These are phyloP conservation scores for Phaseolus coccineus DNA, from an alignment of 331 rosid species.

Conservation along the genomic window DNA sequence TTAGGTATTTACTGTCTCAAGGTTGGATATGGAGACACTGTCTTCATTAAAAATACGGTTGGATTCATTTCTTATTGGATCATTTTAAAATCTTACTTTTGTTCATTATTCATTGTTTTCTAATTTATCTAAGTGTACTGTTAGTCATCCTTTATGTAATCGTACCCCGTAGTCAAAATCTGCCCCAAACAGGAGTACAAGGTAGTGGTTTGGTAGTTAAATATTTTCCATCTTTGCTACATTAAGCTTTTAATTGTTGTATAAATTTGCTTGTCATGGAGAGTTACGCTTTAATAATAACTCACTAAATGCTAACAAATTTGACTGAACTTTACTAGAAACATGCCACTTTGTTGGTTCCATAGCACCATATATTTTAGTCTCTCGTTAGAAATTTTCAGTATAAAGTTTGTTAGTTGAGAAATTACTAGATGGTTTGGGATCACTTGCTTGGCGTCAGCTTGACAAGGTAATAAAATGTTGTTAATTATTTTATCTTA, in stretches of 20 bases:
- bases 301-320: too few species aligned
- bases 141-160: not conserved
- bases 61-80: not conserved
- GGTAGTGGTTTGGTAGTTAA: not conserved
- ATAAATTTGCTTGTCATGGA: not conserved
- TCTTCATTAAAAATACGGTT: not conserved
- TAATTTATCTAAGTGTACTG: not conserved
- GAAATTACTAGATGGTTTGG: too few species aligned
- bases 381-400: too few species aligned
- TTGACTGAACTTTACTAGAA: too few species aligned
- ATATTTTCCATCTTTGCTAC: not conserved
- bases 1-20: not conserved
- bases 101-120: not conserved
- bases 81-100: not conserved
- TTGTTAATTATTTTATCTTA: too few species aligned
- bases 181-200: not conserved
- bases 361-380: too few species aligned
- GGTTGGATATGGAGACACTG: not conserved
- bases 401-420: too few species aligned
- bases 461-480: too few species aligned
- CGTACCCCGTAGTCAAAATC: not conserved
- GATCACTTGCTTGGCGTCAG: too few species aligned
- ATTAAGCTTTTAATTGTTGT: not conserved
- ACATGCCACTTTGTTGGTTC: too few species aligned
- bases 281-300: too few species aligned